Percentiles rank a stretch among this genome's conserved stretches.
Conservation (phyloP, 1,139 yeast genomes). For the Suhomyces yuchorum region DNA sequence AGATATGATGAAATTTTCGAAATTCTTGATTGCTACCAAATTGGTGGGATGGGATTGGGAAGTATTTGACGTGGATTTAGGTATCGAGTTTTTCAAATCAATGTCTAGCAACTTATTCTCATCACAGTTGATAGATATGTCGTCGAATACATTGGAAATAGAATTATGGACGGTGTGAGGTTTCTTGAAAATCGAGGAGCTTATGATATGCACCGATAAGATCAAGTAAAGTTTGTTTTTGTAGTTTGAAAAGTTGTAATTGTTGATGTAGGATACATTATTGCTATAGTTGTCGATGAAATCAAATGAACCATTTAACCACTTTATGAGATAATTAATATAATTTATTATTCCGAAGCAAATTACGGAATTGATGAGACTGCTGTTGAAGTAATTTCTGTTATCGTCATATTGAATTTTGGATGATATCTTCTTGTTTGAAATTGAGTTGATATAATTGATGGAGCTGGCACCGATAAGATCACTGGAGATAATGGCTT, state of each 20-base stretch:
- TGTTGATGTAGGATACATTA: constrained; percentile 17
- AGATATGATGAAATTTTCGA: constrained; percentile 53
- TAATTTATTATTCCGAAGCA: constrained; percentile 35
- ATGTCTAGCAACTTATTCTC: constrained; percentile 18
- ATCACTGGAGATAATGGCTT: constrained; percentile 53
- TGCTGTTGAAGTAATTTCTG: constrained; percentile 20
- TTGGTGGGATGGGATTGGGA: constrained; percentile 23
- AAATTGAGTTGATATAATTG: constrained; percentile 23
- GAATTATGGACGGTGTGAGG: constrained; percentile 19
- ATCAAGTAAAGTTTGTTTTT: constrained; percentile 38
- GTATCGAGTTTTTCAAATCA: constrained; percentile 13
- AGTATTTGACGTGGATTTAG: constrained; percentile 25
- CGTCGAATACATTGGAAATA: constrained; percentile 15
- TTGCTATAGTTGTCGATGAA: constrained; percentile 16
- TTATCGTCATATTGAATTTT: constrained; percentile 22
- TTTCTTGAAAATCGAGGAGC: constrained; percentile 32
- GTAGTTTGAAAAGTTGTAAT: constrained; percentile 20
- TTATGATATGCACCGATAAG: constrained; percentile 45
- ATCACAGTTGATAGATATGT: constrained; percentile 20
- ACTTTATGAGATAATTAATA: constrained; percentile 28
- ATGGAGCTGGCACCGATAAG: constrained; percentile 43
- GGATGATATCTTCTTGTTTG: constrained; percentile 16
- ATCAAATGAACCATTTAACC: constrained; percentile 18
- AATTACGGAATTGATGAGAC: constrained; percentile 29
- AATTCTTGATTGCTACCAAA: constrained; percentile 55